Conservation (phyloP, 805 yeast species). For the Kluyveromyces lactis region DNA sequence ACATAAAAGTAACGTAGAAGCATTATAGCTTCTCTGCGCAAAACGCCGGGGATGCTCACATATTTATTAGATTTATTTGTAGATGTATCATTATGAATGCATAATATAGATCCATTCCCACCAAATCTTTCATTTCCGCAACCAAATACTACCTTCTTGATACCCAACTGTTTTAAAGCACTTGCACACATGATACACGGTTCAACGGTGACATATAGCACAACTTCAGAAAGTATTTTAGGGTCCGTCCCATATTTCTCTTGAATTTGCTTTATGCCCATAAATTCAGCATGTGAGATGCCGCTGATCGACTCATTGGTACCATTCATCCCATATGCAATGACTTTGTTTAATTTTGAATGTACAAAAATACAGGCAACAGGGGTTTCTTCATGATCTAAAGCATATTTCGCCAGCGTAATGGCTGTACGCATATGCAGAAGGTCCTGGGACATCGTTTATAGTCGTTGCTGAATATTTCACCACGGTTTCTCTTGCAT, state of each 20-base stretch:
- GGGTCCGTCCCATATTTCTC: constrained; percentile 17
- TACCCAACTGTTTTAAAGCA: constrained; percentile 72
- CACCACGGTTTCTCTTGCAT: too few relatives aligned
- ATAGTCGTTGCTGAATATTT: too few relatives aligned
- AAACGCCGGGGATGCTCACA: constrained; percentile 64
- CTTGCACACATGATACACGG: constrained; percentile 99
- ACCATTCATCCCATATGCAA: constrained; percentile 76
- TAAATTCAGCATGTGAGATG: constrained; percentile 86
- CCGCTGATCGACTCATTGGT: constrained; percentile 83
- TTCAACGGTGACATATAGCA: constrained; percentile 88
- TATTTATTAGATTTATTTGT: constrained; percentile 29
- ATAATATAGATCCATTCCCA: constrained; percentile 84
- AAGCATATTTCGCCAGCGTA: constrained; percentile 53
- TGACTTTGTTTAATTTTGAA: constrained; percentile 34
- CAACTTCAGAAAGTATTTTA: constrained; percentile 44
- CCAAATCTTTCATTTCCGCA: constrained; percentile 95
- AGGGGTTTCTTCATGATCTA: constrained; percentile 67
- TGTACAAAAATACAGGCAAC: constrained; percentile 73
- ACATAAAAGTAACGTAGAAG: constrained; percentile 77
- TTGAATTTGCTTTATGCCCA: constrained; percentile 56
- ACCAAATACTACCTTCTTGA: constrained; percentile 73
- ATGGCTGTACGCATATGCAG: constrained; percentile 44
- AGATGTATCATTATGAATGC: constrained; percentile 41
- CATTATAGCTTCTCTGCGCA: constrained; percentile 74
- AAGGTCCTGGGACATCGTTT: not conserved